Evolutionary conservation across 768 basidiomycete species (phyloP).

Genomic region (Chlorophyllum brunneum): DNA sequence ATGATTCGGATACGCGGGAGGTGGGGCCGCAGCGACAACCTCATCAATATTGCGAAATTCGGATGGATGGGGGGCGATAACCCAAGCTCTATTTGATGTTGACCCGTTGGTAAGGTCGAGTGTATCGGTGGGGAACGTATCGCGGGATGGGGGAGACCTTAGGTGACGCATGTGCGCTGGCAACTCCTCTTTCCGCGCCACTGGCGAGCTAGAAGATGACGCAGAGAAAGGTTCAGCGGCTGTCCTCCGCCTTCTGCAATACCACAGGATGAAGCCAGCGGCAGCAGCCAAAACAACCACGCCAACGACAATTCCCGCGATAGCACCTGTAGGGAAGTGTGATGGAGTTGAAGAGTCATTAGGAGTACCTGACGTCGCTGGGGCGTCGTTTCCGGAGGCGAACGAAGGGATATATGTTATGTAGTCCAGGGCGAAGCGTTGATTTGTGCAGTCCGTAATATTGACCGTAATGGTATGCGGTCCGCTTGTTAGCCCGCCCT

Average conservation of each 20-base stretch:
- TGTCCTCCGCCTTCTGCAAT: neutral
- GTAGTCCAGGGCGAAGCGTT: conserved; percentile 23
- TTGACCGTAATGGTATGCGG: conserved; percentile 21
- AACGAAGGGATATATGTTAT: conserved; percentile 25
- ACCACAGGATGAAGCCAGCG: conserved; percentile 8
- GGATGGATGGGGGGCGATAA: neutral
- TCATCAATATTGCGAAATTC: conserved; percentile 8
- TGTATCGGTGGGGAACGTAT: neutral
- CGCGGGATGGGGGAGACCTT: neutral
- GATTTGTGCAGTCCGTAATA: conserved; percentile 17
- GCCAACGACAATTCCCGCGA: conserved; percentile 15
- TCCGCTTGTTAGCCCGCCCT: conserved; percentile 15
- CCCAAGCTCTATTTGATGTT: neutral
- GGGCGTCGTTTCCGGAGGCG: conserved; percentile 4
- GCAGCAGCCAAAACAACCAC: conserved; percentile 4
- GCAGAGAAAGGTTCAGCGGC: neutral
- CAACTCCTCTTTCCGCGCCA: conserved; percentile 4
- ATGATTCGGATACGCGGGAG: conserved; percentile 1
- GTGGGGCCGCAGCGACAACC: neutral
- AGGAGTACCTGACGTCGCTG: neutral
- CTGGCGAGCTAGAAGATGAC: neutral
- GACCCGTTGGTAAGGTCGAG: neutral
- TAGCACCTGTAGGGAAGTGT: conserved; percentile 13
- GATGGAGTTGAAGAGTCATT: neutral
- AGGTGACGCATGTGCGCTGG: conserved; percentile 6